Conservation (phyloP, 176 grass and related monocot genomes). For the Oryza glumipatula region DNA sequence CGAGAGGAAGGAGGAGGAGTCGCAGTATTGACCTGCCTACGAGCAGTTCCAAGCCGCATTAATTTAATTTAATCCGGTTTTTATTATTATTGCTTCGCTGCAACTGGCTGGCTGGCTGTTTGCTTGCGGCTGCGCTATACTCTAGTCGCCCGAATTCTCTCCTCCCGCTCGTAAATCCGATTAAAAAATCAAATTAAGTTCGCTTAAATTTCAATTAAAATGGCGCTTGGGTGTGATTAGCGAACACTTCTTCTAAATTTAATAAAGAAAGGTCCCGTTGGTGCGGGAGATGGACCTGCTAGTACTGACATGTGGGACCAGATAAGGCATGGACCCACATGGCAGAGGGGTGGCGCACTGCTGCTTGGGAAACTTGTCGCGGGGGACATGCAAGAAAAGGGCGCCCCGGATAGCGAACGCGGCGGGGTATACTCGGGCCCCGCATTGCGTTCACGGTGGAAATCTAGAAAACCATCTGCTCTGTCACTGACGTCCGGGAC, state of each 20-base stretch:
- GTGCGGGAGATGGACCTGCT: background rate
- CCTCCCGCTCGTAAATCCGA: background rate
- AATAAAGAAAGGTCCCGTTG: conserved; percentile 37
- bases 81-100: conserved; percentile 10
- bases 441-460: background rate
- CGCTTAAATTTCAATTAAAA: background rate
- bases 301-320: background rate
- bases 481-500: background rate
- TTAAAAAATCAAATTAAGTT: background rate
- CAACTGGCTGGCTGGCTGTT: conserved; percentile 5
- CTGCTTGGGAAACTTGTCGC: background rate
- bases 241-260: conserved; percentile 3
- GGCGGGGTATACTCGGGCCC: background rate
- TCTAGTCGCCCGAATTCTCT: background rate
- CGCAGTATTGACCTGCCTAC: conserved; percentile 60
- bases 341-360: background rate
- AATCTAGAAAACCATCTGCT: background rate
- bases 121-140: conserved; percentile 8
- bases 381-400: conserved; percentile 27
- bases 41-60: conserved; percentile 48
- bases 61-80: conserved; percentile 49
- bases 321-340: background rate
- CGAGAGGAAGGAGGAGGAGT: background rate
- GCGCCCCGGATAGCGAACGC: conserved; percentile 22
- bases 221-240: conserved; percentile 24